Evolutionary conservation across 2,329 filamentous ascomycete species (phyloP).

Genomic region (Penicillium crustosum): DNA sequence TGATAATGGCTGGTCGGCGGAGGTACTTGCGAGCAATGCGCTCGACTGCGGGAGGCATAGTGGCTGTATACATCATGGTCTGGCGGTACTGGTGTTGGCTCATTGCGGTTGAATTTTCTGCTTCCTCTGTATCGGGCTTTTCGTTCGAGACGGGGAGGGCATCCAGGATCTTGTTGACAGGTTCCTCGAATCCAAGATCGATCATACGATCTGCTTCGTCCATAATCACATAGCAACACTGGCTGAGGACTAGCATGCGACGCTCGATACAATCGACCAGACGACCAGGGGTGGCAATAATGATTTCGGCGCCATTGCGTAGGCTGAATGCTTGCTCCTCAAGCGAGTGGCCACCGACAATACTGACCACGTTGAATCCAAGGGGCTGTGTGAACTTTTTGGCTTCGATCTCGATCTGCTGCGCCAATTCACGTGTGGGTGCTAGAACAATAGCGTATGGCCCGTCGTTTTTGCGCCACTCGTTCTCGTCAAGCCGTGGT

Average conservation of each 20-base stretch:
- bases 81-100: conserved; percentile 81
- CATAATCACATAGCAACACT: conserved; percentile 99
- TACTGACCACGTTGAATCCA: conserved; percentile 91
- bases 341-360: conserved; percentile 94
- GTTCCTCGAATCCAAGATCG: conserved; percentile 95
- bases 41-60: conserved; percentile 90
- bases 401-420: conserved; percentile 94
- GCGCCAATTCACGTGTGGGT: conserved; percentile 92
- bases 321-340: conserved; percentile 91
- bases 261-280: conserved; percentile 96
- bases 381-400: conserved; percentile 87
- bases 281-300: conserved; percentile 97
- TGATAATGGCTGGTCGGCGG: conserved; percentile 86
- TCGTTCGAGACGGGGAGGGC: conserved; percentile 89
- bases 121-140: conserved; percentile 90
- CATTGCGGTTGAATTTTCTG: conserved; percentile 86
- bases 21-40: conserved; percentile 97
- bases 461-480: conserved; percentile 86
- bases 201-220: conserved; percentile 99
- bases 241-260: conserved; percentile 83
- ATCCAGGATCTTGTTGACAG: conserved; percentile 95
- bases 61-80: conserved; percentile 99
- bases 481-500: conserved; percentile 76
- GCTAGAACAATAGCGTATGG: conserved; percentile 97
- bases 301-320: conserved; percentile 90